Conservation (phyloP, 345 rosid species). For the Hibiscus syriacus region DNA sequence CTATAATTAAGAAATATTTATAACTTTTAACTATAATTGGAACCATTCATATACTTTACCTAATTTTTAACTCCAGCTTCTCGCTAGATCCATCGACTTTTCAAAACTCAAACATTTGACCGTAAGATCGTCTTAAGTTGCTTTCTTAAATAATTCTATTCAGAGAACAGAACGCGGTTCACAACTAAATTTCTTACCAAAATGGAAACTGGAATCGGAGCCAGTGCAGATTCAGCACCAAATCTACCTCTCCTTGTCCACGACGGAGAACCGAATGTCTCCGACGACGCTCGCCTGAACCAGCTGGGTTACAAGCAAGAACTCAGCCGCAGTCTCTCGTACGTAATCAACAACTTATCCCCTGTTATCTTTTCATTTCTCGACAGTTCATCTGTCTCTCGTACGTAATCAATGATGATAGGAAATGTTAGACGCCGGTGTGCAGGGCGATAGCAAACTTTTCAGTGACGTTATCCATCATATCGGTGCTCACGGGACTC, state of each 20-base stretch:
- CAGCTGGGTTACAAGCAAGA: conserved; percentile 62
- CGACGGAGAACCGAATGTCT: neutral
- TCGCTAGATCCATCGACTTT: neutral
- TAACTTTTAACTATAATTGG: no score
- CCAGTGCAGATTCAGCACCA: neutral
- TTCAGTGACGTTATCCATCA: conserved; percentile 40
- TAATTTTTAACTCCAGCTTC: neutral
- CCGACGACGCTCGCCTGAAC: conserved; percentile 26
- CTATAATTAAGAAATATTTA: no score
- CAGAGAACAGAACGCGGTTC: neutral
- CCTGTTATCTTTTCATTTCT: neutral
- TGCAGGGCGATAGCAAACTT: conserved; percentile 40
- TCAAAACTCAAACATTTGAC: neutral
- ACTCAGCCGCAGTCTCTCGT: conserved; percentile 54
- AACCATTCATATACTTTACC: no score
- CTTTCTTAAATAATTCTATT: neutral
- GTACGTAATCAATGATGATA: neutral
- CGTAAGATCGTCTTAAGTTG: neutral
- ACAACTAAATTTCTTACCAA: neutral
- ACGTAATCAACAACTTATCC: neutral
- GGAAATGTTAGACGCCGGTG: neutral
- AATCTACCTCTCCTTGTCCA: conserved; percentile 1
- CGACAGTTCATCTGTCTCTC: neutral
- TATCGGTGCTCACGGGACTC: conserved; percentile 43
- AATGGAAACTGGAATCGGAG: conserved; percentile 6